Percentiles rank a stretch among this genome's conserved stretches.
These are phyloP conservation scores for Phytopythium ostracodes DNA, from an alignment of 352 stramenopile genomes.

Conservation along the genomic window DNA sequence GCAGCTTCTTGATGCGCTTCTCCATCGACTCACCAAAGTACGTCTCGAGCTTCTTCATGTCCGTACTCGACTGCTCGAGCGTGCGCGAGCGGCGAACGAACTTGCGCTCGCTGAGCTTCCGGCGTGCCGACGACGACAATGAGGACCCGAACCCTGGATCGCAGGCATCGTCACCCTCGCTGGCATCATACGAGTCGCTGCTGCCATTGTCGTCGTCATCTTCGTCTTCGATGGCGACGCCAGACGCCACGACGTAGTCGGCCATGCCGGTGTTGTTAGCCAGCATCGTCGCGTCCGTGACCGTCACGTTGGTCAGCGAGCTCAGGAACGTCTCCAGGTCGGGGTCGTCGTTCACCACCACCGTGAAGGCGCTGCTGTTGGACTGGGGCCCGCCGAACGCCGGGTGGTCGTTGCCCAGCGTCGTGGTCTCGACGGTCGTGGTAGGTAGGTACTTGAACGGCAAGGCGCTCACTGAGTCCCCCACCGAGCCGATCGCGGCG, in stretches of 20 bases:
- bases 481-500: slow-evolving; percentile 4
- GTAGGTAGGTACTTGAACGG: slow-evolving; percentile 27
- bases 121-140: not conserved
- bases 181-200: not conserved
- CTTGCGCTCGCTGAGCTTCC: slow-evolving; percentile 4
- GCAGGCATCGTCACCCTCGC: slow-evolving; percentile 3
- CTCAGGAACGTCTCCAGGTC: slow-evolving; percentile 6
- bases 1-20: slow-evolving; percentile 19
- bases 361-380: slow-evolving; percentile 3
- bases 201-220: not conserved
- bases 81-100: slow-evolving; percentile 2
- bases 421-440: slow-evolving; percentile 19
- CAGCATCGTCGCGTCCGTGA: slow-evolving; percentile 16
- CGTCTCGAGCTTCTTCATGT: slow-evolving; percentile 25
- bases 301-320: slow-evolving; percentile 15
- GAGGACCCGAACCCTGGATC: slow-evolving; percentile 6
- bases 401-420: slow-evolving; percentile 32
- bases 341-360: not conserved
- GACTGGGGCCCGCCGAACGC: slow-evolving; percentile 20
- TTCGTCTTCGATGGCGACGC: not conserved
- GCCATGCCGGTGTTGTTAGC: slow-evolving; percentile 8
- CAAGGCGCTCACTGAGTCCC: slow-evolving; percentile 6
- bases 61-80: slow-evolving; percentile 23
- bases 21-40: slow-evolving; percentile 21
- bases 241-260: not conserved